These are phyloP conservation scores for Chlorella sp. DNA, from an alignment of 139 green algal species.

Conservation along the genomic window DNA sequence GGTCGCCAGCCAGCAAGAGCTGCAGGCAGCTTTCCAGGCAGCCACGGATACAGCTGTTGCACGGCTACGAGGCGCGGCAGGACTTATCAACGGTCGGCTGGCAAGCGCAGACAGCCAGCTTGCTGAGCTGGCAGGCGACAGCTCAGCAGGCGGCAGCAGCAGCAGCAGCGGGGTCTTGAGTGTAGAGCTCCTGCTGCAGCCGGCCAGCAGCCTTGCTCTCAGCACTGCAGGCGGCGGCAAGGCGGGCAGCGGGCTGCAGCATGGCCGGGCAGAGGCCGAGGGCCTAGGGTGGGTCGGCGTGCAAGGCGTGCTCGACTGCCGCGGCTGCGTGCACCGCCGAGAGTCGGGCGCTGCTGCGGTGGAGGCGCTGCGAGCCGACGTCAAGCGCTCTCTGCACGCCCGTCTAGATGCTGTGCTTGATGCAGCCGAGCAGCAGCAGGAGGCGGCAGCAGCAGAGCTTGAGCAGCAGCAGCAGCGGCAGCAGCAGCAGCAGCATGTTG, in stretches of 20 bases:
- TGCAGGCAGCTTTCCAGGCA: conserved; percentile 23
- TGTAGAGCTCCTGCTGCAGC: conserved; percentile 33
- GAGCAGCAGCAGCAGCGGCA: conserved; percentile 14
- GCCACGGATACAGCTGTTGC: not conserved
- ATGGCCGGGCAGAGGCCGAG: not conserved
- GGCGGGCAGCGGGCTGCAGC: conserved; percentile 17
- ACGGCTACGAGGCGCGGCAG: not conserved
- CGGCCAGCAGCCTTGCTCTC: not conserved
- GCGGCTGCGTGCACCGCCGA: conserved; percentile 34
- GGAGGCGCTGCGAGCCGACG: conserved; percentile 31
- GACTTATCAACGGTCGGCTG: conserved; percentile 6
- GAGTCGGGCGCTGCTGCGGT: conserved; percentile 27
- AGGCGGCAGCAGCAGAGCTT: not conserved
- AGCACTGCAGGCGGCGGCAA: conserved; percentile 6
- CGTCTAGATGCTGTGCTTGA: conserved; percentile 39
- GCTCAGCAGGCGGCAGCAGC: not conserved
- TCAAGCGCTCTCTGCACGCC: conserved; percentile 24
- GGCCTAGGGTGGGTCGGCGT: not conserved
- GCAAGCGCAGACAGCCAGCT: not conserved
- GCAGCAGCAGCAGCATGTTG: not conserved
- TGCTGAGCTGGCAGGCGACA: not conserved
- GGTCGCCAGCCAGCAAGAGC: conserved; percentile 7
- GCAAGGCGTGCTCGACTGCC: conserved; percentile 33
- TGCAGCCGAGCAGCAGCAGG: conserved; percentile 28
- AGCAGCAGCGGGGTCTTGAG: not conserved